phyloP scores from a whole-genome alignment of 306 rosid genomes.

The Myrica gale region DNA sequence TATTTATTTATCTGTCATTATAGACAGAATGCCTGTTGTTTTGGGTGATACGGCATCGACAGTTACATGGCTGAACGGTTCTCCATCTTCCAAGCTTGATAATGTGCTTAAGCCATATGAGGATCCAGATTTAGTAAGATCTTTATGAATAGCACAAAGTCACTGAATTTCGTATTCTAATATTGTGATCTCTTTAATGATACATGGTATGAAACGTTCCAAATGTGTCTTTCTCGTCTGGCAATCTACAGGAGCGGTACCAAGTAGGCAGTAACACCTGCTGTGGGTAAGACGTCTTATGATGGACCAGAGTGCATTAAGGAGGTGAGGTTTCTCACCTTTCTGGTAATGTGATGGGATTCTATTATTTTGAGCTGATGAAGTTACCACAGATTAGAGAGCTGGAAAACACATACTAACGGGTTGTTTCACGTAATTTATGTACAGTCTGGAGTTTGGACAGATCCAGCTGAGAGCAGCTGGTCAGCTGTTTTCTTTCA shows the following conservation, averaged over 20 bases:
- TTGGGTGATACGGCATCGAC: conserved; percentile 67
- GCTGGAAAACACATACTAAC: background rate
- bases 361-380: background rate
- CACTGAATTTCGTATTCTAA: background rate
- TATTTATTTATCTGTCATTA: conserved; percentile 26
- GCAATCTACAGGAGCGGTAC: conserved; percentile 62
- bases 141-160: conserved; percentile 12
- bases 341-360: background rate
- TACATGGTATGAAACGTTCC: background rate
- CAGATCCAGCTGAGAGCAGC: background rate
- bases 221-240: conserved; percentile 7
- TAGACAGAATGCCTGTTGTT: conserved; percentile 94
- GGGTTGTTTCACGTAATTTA: background rate
- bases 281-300: conserved; percentile 83
- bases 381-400: background rate
- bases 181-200: background rate
- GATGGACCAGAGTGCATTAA: conserved; percentile 81
- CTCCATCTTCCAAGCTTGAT: conserved; percentile 50
- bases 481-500: background rate
- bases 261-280: conserved; percentile 84
- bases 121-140: conserved; percentile 71
- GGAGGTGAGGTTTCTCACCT: conserved; percentile 50
- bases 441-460: background rate
- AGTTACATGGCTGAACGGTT: conserved; percentile 64
- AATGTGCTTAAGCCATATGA: conserved; percentile 67